A percentile compares a stretch with the other conserved stretches of the same genome.
Evolutionary conservation across 78 protist species (phyloP).

Genomic region (Dictyostelium firmibasis): DNA sequence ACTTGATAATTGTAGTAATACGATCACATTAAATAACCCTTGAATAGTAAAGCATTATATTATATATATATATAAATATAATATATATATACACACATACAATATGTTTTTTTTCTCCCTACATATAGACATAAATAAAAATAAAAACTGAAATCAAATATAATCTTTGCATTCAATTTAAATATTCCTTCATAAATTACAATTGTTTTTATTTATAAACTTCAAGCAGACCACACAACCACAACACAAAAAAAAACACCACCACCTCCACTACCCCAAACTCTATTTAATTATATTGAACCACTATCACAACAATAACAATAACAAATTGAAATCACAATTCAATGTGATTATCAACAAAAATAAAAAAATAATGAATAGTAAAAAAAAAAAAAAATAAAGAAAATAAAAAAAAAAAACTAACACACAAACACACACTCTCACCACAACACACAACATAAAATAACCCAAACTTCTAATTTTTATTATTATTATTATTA

Average conservation of each 20-base stretch:
- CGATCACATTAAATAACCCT: not conserved
- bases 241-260: not conserved
- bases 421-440: not conserved
- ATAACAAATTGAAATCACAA: not conserved
- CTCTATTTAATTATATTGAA: not conserved
- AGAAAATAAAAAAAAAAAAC: too few relatives aligned
- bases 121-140: not conserved
- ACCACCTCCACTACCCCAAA: not conserved
- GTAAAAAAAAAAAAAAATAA: too few relatives aligned
- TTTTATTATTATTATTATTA: too few relatives aligned
- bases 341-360: not conserved
- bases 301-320: not conserved
- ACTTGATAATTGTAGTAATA: not conserved
- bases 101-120: not conserved
- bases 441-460: not conserved
- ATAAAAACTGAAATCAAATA: too few relatives aligned
- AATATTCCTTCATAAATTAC: not conserved
- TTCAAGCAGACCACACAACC: not conserved
- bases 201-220: not conserved
- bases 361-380: too few relatives aligned
- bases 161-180: not conserved
- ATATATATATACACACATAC: too few relatives aligned
- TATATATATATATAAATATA: too few relatives aligned
- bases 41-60: not conserved
- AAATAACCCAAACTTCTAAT: not conserved